Percentiles rank a stretch among this genome's conserved stretches.
phyloP scores from a whole-genome alignment of 768 basidiomycete species.

The Podaxis mareebaensis region DNA sequence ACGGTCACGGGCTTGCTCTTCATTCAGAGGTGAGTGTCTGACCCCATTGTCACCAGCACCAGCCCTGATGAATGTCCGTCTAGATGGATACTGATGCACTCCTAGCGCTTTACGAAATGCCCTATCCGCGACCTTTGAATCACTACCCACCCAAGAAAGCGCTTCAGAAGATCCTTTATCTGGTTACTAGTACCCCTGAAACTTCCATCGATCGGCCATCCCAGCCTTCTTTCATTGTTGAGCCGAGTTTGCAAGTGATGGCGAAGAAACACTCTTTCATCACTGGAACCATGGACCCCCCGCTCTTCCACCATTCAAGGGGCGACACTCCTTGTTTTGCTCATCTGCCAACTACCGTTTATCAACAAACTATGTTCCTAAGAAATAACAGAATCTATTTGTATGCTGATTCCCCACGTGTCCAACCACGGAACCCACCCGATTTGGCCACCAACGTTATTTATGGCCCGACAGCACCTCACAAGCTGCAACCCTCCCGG shows the following conservation, averaged over 20 bases:
- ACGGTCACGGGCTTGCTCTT: no score
- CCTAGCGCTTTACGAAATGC: background rate
- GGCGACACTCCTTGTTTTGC: background rate
- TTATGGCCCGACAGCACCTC: background rate
- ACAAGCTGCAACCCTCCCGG: background rate
- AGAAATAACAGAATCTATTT: no score
- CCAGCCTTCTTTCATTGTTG: background rate
- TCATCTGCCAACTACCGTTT: background rate
- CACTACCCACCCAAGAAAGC: background rate
- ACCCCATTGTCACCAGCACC: no score
- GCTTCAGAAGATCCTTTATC: background rate
- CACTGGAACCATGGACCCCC: background rate
- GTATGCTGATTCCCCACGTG: no score
- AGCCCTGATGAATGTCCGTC: no score
- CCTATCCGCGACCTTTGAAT: background rate
- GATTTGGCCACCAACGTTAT: no score
- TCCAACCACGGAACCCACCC: no score
- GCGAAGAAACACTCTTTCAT: background rate
- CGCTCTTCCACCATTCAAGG: background rate
- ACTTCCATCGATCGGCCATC: background rate
- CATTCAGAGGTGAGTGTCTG: no score
- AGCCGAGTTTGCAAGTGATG: background rate
- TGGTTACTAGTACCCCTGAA: background rate
- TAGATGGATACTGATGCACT: background rate
- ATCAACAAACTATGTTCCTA: no score